These are phyloP conservation scores for Candida multigemmis DNA, from an alignment of 805 yeast genomes.

Conservation along the genomic window DNA sequence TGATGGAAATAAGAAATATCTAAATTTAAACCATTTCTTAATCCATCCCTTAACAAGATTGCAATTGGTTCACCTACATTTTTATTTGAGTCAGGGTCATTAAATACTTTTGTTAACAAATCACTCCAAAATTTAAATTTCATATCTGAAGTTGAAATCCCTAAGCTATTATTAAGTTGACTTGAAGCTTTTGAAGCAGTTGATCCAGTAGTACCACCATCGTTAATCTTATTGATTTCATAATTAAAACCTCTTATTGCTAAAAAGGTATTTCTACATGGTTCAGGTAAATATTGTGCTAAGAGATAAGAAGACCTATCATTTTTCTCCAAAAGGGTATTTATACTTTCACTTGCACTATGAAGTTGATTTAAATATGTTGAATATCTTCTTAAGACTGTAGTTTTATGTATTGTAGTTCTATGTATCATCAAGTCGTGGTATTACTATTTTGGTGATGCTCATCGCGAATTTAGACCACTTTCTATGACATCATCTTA, in stretches of 20 bases:
- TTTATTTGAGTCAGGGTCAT: conserved; percentile 19
- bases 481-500: too few species aligned
- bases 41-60: conserved; percentile 44
- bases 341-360: conserved; percentile 34
- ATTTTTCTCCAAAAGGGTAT: conserved; percentile 30
- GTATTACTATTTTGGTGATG: background rate
- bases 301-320: conserved; percentile 61
- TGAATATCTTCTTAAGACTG: background rate
- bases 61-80: conserved; percentile 57
- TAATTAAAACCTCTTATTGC: conserved; percentile 61
- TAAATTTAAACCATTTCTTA: conserved; percentile 39
- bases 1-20: conserved; percentile 50
- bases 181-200: conserved; percentile 21
- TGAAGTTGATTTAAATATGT: conserved; percentile 2
- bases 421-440: background rate
- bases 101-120: conserved; percentile 38
- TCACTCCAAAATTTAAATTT: conserved; percentile 74
- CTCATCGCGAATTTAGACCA: background rate
- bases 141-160: conserved; percentile 35
- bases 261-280: conserved; percentile 50
- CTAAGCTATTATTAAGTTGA: conserved; percentile 19
- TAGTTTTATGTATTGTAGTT: background rate
- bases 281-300: conserved; percentile 61
- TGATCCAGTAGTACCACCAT: conserved; percentile 15
- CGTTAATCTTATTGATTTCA: conserved; percentile 46